These are phyloP conservation scores for Fusarium protoensiforme DNA, from an alignment of 2,329 filamentous ascomycete species.

Conservation along the genomic window DNA sequence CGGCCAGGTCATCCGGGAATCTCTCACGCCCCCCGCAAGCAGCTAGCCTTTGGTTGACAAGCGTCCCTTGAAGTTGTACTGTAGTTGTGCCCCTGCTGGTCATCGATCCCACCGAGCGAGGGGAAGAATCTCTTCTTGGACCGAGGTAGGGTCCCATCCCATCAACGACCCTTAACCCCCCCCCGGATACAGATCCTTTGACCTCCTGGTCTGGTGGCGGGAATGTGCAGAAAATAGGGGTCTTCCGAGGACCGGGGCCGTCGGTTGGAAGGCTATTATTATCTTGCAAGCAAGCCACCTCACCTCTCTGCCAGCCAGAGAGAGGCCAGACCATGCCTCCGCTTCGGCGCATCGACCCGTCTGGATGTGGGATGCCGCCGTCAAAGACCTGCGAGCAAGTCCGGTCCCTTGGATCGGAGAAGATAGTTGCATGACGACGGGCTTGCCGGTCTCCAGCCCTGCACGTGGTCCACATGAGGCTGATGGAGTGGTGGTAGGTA, in stretches of 20 bases:
- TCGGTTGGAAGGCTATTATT: constrained; percentile 22
- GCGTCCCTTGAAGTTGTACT: background rate
- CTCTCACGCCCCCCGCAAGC: background rate
- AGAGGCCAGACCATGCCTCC: background rate
- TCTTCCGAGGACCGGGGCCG: background rate
- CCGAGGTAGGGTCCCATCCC: background rate
- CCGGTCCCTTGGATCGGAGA: constrained; percentile 6
- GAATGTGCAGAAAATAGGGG: constrained; percentile 9
- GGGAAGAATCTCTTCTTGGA: background rate
- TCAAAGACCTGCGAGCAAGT: background rate
- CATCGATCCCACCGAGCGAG: background rate
- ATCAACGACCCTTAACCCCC: background rate
- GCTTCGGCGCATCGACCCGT: constrained; percentile 16
- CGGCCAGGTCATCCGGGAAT: background rate
- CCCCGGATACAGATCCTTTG: background rate
- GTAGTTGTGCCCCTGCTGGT: background rate
- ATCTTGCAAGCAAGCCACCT: constrained; percentile 4
- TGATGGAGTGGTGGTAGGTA: constrained; percentile 1
- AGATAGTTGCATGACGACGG: constrained; percentile 1
- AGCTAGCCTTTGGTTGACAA: background rate
- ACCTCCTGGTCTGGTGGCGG: background rate
- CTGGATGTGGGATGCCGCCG: constrained; percentile 4
- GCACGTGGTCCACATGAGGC: constrained; percentile 20
- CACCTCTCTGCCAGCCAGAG: background rate
- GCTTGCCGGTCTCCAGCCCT: constrained; percentile 13